A percentile compares a stretch with the other conserved stretches of the same genome.
These are phyloP conservation scores for Kokia cookei DNA, from an alignment of 441 rosid species.

Conservation along the genomic window DNA sequence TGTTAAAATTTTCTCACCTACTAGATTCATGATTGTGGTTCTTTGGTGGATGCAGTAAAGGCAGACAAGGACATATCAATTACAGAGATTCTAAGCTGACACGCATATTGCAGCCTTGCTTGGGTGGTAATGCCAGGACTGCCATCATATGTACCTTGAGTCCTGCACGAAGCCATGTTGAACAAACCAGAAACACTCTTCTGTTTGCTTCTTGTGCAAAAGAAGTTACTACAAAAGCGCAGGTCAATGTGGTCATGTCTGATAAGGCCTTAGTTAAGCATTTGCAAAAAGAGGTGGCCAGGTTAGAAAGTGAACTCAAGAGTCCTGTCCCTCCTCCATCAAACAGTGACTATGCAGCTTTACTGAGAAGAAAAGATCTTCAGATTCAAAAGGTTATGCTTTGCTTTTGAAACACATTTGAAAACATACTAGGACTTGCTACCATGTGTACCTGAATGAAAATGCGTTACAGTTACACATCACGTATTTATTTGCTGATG, in stretches of 20 bases:
- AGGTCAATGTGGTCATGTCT: slow-evolving; percentile 95
- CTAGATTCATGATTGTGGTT: neutral
- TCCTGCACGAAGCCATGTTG: slow-evolving; percentile 88
- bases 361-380: slow-evolving; percentile 76
- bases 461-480: neutral
- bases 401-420: slow-evolving; percentile 7
- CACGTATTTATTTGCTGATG: neutral
- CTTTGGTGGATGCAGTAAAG: slow-evolving; percentile 54
- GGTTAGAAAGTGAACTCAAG: slow-evolving; percentile 84
- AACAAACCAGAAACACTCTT: slow-evolving; percentile 95
- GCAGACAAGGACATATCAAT: slow-evolving; percentile 88
- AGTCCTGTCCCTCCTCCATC: slow-evolving; percentile 48
- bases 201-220: slow-evolving; percentile 97
- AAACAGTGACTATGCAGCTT: slow-evolving; percentile 48
- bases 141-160: slow-evolving; percentile 90
- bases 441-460: neutral
- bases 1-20: neutral
- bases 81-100: slow-evolving; percentile 94
- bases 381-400: slow-evolving; percentile 72
- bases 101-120: slow-evolving; percentile 77
- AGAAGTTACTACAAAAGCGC: slow-evolving; percentile 94
- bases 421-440: neutral
- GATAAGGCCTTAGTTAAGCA: slow-evolving; percentile 96
- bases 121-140: slow-evolving; percentile 94
- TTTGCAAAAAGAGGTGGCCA: slow-evolving; percentile 85